A percentile compares a stretch with the other conserved stretches of the same genome.
phyloP scores from a whole-genome alignment of 2,329 filamentous ascomycete genomes.

The Fusarium cyanostomum region DNA sequence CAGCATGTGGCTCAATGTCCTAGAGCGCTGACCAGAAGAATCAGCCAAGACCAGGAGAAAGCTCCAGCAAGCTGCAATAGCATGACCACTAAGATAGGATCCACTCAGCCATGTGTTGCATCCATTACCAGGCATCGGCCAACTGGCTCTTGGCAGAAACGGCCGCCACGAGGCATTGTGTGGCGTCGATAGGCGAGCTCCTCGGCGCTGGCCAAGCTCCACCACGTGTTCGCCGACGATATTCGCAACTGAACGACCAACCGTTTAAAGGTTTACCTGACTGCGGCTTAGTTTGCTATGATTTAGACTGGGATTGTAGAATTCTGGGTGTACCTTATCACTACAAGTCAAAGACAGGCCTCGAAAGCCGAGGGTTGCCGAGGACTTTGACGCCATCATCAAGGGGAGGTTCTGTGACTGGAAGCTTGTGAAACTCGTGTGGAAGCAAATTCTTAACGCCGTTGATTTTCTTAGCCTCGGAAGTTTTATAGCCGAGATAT shows the following conservation, averaged over 20 bases:
- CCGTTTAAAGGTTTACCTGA: background rate
- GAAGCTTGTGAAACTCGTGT: conserved; percentile 82
- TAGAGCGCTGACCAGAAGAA: no score
- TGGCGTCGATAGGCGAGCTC: background rate
- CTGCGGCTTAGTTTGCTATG: background rate
- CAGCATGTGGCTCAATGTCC: no score
- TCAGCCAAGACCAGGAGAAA: background rate
- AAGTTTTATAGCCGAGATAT: conserved; percentile 78
- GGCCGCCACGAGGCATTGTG: background rate
- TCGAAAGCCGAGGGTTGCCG: conserved; percentile 42
- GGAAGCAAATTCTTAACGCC: conserved; percentile 68
- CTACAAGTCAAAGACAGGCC: background rate
- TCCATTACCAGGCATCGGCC: background rate
- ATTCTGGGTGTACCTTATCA: background rate
- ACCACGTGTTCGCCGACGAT: background rate
- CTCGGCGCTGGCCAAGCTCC: background rate
- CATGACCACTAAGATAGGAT: background rate
- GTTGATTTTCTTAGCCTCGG: conserved; percentile 85
- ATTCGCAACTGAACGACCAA: background rate
- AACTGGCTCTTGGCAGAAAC: background rate
- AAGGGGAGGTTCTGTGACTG: conserved; percentile 78
- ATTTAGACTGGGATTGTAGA: background rate
- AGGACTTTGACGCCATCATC: conserved; percentile 61
- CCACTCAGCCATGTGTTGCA: background rate
- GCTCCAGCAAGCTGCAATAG: background rate